Evolutionary conservation across 2,329 filamentous ascomycete genomes (phyloP).

Genomic region (Neopestalotiopsis sp.): DNA sequence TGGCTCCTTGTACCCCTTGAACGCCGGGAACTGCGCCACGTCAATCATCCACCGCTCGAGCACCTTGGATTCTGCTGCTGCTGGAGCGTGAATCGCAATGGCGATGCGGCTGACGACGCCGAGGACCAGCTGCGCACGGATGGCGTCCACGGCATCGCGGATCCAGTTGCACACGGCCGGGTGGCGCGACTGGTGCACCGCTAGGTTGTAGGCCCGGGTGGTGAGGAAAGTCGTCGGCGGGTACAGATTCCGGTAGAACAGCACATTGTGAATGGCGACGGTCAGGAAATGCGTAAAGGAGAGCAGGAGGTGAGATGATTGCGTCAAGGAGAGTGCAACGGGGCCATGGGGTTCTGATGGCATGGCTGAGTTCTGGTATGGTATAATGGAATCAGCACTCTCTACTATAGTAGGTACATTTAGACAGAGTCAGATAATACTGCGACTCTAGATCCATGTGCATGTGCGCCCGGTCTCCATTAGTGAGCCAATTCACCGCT

Average conservation of each 20-base stretch:
- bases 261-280: slow-evolving; percentile 82
- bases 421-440: no score
- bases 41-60: slow-evolving; percentile 69
- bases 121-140: slow-evolving; percentile 71
- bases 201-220: slow-evolving; percentile 80
- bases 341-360: not conserved
- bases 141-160: slow-evolving; percentile 76
- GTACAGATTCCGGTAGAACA: slow-evolving; percentile 83
- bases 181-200: slow-evolving; percentile 85
- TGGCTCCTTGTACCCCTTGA: slow-evolving; percentile 41
- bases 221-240: slow-evolving; percentile 78
- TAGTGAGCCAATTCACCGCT: not conserved
- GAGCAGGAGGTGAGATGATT: slow-evolving; percentile 64
- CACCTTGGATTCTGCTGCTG: slow-evolving; percentile 41
- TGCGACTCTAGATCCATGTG: no score
- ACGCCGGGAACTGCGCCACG: slow-evolving; percentile 56
- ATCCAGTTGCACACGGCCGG: slow-evolving; percentile 87
- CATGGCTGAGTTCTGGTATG: not conserved
- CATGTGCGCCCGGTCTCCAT: not conserved
- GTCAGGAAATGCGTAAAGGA: slow-evolving; percentile 82
- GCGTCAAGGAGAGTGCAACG: slow-evolving; percentile 19
- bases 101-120: slow-evolving; percentile 54
- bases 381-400: not conserved
- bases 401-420: not conserved
- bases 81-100: slow-evolving; percentile 48